Base-by-base conservation (phyloP, 371 early-diverging fungal genomes). In the Ordospora pajunii region DNA sequence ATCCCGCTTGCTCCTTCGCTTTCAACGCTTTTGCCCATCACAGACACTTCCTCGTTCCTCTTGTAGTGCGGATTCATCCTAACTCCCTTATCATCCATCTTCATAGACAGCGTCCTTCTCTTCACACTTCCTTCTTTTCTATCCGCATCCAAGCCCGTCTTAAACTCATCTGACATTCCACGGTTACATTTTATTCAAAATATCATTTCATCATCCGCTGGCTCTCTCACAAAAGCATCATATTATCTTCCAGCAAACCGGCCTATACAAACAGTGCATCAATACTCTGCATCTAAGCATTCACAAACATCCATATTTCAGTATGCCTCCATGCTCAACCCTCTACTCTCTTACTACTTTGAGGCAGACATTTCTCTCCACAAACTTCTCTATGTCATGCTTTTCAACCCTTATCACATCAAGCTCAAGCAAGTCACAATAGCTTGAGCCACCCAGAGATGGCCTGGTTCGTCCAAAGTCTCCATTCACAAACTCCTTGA, bases 401-500 rank as follows among this genome's bases (percentile, higher is more conserved):
- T 67, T 73, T 25, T 90, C 89, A 0, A 92, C 90, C 32, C 89
- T 85, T 53, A 89, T 73, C 11, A 93, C 92, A 84, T 94, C 93
- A 76, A 96, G 82, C 64, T 89, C 90, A 50, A 92, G 79, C 11
- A 93, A 87, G 78, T 90, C 90, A 6, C 92, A 92, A 17, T 85
- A 76, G 27, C 62, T 52, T 2, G 70, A 87, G 10, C 86, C 85
- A 9, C 88, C 87, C 32, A 95, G 77, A 65, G 89, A 91, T 23
- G 96, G 97, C 12, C 71, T 73, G 3, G 95, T 94, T 44, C 96
- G 86, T 1, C 94, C 94, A 10, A 91, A 82, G 84, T 97, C 96
- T 11, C 94, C 92, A 77, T 93, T 93, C 1, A 94, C 90, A 88
- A 95, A 96, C 85, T 97, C 97, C 80, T 97, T 97, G 71, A 97